Percentiles rank a stretch among this genome's conserved stretches.
Evolutionary conservation across 2,329 filamentous ascomycete genomes (phyloP).

Genomic region (Ascosphaera aggregata): DNA sequence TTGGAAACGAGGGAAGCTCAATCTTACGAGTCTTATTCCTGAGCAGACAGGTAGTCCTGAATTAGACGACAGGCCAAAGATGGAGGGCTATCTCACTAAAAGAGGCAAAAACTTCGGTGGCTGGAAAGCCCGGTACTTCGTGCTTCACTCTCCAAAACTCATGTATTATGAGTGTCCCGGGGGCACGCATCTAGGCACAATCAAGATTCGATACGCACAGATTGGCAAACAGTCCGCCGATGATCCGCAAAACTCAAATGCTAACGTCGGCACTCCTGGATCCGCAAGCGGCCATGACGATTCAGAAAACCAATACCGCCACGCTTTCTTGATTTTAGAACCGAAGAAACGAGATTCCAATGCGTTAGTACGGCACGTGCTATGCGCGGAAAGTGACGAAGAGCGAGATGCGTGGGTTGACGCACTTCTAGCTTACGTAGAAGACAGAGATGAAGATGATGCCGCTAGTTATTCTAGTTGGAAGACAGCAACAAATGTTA

Average conservation of each 20-base stretch:
- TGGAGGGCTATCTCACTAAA: slow-evolving; percentile 86
- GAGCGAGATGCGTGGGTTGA: slow-evolving; percentile 93
- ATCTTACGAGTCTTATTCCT: slow-evolving; percentile 8
- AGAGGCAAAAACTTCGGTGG: slow-evolving; percentile 96
- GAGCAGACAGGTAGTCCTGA: slow-evolving; percentile 16
- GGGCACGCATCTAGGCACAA: slow-evolving; percentile 74
- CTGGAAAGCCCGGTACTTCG: slow-evolving; percentile 72
- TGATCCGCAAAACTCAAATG: slow-evolving; percentile 9
- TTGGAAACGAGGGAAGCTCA: slow-evolving; percentile 7
- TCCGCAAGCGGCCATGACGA: slow-evolving; percentile 35
- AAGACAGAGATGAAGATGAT: slow-evolving; percentile 27
- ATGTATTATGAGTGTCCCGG: slow-evolving; percentile 86
- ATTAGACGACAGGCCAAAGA: slow-evolving; percentile 42
- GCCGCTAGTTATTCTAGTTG: slow-evolving; percentile 7
- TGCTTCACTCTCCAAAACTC: slow-evolving; percentile 45
- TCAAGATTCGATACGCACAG: slow-evolving; percentile 74
- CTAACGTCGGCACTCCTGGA: neutral
- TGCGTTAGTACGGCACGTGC: slow-evolving; percentile 71
- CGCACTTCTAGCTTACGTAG: slow-evolving; percentile 69
- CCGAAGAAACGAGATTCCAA: slow-evolving; percentile 89
- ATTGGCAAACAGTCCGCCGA: slow-evolving; percentile 65
- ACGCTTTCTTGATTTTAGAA: slow-evolving; percentile 85
- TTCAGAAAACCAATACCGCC: slow-evolving; percentile 78
- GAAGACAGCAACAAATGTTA: slow-evolving; percentile 2
- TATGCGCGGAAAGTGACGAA: slow-evolving; percentile 83